Base-by-base conservation (phyloP, 345 rosid genomes). In the Euphorbia pulcherrima region DNA sequence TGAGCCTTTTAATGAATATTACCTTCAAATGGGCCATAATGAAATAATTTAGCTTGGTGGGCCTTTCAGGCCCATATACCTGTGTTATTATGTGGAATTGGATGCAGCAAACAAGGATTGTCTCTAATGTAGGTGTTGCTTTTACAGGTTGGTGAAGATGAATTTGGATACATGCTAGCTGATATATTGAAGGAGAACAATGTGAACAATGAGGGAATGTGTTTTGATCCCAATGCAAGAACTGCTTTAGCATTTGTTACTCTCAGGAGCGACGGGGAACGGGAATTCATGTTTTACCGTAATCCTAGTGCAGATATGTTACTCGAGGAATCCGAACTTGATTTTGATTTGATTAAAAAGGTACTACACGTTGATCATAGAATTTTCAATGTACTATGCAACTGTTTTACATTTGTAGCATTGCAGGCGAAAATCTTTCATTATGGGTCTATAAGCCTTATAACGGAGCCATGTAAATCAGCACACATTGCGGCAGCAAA, bases 261-360 rank as follows among this genome's bases (percentile, higher is more conserved):
- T 5, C 83, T 88, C 68, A 87, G 88, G 70, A 88, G 72, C 30
- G 87, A 91, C 62, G 99, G 99, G 46, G 99, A 94, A 74, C 92
- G 95, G 3, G 99, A 94, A 60, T 94, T 94, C 81, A 94, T 94
- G 97, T 94, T 91, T 72, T 94, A 94, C 65, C 88, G 99, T 37
- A 94, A 94, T 72, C 99, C 99, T 2, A 90, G 99, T 74, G 97
- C 97, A 2, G 99, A 94, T 75, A 94, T 94, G 99, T 71, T 94
- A 77, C 88, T 94, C 64, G 74, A 74, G 70, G 97, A 85, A 75
- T 76, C 78, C 61, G 96, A 94, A 83, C 91, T 94, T 72, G 97
- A 94, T 83, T 54, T 83, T 64, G 81, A 91, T 79, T 78, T 91
- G 70, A 89, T 94, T 46, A 87, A 59, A 56, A 94, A 94, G 96